These are phyloP conservation scores for Hamigera avellanea DNA, from an alignment of 495 filamentous ascomycete genomes.

Conservation along the genomic window DNA sequence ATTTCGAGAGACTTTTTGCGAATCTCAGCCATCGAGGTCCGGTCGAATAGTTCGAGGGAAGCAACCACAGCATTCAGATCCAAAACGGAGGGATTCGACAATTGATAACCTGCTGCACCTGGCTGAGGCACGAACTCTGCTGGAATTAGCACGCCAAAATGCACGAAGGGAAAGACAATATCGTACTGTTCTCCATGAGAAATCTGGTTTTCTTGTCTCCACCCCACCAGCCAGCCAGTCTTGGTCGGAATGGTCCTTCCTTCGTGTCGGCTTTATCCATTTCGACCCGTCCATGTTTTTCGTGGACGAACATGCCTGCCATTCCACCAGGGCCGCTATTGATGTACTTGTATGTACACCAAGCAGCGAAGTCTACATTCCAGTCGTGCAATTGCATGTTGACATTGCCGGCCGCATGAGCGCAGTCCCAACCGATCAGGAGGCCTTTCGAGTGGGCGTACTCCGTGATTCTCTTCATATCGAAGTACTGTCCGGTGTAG, in stretches of 20 bases:
- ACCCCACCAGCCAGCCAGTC: conserved; percentile 87
- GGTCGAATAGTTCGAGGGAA: conserved; percentile 66
- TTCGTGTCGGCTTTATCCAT: conserved; percentile 20
- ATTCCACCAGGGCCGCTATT: conserved; percentile 85
- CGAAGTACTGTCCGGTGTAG: conserved; percentile 86
- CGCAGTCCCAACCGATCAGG: conserved; percentile 86
- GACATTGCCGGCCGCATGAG: conserved; percentile 90
- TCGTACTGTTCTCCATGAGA: conserved; percentile 56
- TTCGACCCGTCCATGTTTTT: conserved; percentile 49
- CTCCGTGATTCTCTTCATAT: conserved; percentile 74
- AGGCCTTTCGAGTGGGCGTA: conserved; percentile 68
- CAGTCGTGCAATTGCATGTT: conserved; percentile 74
- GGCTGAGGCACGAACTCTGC: conserved; percentile 57
- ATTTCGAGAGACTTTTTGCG: conserved; percentile 63
- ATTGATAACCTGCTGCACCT: conserved; percentile 51
- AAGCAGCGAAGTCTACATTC: conserved; percentile 93
- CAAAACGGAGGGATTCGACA: conserved; percentile 50
- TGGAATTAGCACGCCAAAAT: neutral
- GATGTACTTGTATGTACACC: conserved; percentile 97
- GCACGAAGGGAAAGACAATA: neutral
- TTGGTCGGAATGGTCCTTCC: conserved; percentile 32
- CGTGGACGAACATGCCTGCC: conserved; percentile 79
- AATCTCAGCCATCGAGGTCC: conserved; percentile 57
- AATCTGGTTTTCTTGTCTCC: conserved; percentile 67
- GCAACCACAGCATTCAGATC: conserved; percentile 58